These are phyloP conservation scores for Candolleomyces aberdarensis DNA, from an alignment of 768 basidiomycete species.

Conservation along the genomic window DNA sequence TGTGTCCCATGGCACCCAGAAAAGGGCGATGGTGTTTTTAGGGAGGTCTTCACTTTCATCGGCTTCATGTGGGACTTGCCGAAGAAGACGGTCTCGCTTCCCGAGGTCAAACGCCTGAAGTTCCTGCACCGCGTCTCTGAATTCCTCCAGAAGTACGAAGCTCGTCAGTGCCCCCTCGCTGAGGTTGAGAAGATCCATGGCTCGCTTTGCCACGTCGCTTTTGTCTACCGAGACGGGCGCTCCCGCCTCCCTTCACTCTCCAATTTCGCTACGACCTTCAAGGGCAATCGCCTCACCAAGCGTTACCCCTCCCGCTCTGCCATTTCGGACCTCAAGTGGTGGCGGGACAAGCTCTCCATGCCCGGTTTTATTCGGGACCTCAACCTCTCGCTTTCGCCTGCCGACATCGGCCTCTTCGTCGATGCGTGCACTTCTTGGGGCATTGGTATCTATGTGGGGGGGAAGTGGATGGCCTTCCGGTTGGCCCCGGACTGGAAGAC, in stretches of 20 bases:
- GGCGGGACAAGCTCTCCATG: slow-evolving; percentile 12
- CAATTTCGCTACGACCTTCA: slow-evolving; percentile 14
- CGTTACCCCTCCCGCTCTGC: slow-evolving; percentile 16
- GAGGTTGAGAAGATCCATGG: slow-evolving; percentile 26
- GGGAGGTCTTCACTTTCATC: slow-evolving; percentile 16
- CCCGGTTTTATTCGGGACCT: slow-evolving; percentile 10
- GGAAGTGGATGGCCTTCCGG: slow-evolving; percentile 26
- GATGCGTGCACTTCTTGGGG: slow-evolving; percentile 12
- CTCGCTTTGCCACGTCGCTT: slow-evolving; percentile 27
- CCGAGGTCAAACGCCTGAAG: slow-evolving; percentile 23
- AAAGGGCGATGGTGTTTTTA: slow-evolving; percentile 19
- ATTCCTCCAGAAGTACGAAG: slow-evolving; percentile 9
- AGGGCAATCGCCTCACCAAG: slow-evolving; percentile 8
- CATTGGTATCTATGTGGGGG: slow-evolving; percentile 20
- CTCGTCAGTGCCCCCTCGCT: slow-evolving; percentile 21
- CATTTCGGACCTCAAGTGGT: slow-evolving; percentile 27
- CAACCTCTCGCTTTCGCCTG: slow-evolving; percentile 1
- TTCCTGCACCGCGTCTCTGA: slow-evolving; percentile 15
- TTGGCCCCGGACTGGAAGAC: slow-evolving; percentile 11
- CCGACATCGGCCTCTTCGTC: slow-evolving; percentile 25
- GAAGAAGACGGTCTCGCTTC: slow-evolving; percentile 20
- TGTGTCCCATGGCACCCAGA: slow-evolving; percentile 22
- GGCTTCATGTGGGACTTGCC: slow-evolving; percentile 29
- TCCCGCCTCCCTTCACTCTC: slow-evolving; percentile 19
- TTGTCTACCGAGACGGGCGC: slow-evolving; percentile 18